Evolutionary conservation across 2,329 filamentous ascomycete species (phyloP).

Genomic region (Fusarium piperis): DNA sequence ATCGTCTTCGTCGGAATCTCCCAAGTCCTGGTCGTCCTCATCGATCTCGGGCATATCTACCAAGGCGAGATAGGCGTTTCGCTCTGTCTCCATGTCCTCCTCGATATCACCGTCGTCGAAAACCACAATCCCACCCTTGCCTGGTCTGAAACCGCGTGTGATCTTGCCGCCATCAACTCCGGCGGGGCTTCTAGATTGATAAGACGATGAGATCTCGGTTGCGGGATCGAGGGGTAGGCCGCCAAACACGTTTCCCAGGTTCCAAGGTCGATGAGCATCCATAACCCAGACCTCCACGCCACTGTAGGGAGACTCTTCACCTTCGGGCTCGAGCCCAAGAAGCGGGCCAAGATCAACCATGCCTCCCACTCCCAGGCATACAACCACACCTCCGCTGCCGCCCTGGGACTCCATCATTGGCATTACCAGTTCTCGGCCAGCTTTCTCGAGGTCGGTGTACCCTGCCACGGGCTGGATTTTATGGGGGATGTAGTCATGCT

Average conservation of each 20-base stretch:
- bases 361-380: conserved; percentile 92
- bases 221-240: conserved; percentile 68
- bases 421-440: conserved; percentile 79
- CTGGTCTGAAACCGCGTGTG: conserved; percentile 75
- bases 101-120: conserved; percentile 97
- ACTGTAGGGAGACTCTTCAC: conserved; percentile 73
- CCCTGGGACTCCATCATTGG: conserved; percentile 89
- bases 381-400: conserved; percentile 86
- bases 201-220: conserved; percentile 57
- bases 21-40: conserved; percentile 73
- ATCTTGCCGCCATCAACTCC: conserved; percentile 82
- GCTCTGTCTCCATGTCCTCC: conserved; percentile 78
- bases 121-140: conserved; percentile 88
- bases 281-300: conserved; percentile 97
- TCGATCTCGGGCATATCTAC: conserved; percentile 91
- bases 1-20: conserved; percentile 66
- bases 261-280: conserved; percentile 93
- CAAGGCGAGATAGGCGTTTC: conserved; percentile 85
- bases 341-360: conserved; percentile 87
- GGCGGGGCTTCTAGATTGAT: conserved; percentile 62
- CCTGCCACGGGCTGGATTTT: conserved; percentile 96
- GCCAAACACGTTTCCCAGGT: conserved; percentile 91
- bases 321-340: conserved; percentile 74
- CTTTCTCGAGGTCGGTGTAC: conserved; percentile 86
- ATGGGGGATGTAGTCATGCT: conserved; percentile 96